Conservation (phyloP, 192 early-diverging fungal species). For the Spizellomyces sp. region DNA sequence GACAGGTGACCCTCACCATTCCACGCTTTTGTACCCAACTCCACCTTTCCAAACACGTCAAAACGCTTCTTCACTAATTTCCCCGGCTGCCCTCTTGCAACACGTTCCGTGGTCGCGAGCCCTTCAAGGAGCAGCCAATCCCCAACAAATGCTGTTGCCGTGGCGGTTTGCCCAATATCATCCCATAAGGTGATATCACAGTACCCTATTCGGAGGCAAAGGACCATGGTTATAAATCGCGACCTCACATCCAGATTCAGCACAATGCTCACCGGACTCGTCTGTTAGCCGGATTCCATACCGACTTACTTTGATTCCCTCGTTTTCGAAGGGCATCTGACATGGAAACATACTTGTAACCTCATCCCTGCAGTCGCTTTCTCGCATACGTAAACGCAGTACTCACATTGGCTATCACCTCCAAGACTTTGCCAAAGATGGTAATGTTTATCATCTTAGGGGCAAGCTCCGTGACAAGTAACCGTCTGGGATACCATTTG, state of each 20-base stretch:
- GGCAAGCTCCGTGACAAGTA: slow-evolving; percentile 1
- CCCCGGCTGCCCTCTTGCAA: not conserved
- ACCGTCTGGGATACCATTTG: not conserved
- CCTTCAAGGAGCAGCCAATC: slow-evolving; percentile 15
- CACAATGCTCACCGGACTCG: not conserved
- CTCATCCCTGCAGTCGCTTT: too few species aligned
- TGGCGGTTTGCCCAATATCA: not conserved
- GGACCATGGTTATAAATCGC: not conserved
- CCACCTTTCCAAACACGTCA: slow-evolving; percentile 1
- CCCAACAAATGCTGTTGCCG: not conserved
- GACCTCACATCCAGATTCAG: not conserved
- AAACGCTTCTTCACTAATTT: not conserved
- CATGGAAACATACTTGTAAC: not conserved
- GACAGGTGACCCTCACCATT: slow-evolving; percentile 9
- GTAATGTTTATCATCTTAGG: slow-evolving; percentile 16
- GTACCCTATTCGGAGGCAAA: not conserved
- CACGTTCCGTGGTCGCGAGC: not conserved
- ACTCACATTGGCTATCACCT: slow-evolving; percentile 14
- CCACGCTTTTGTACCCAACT: slow-evolving; percentile 10
- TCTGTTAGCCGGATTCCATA: slow-evolving; percentile 16
- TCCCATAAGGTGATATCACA: slow-evolving; percentile 21
- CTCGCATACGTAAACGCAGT: not conserved
- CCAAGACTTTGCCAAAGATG: slow-evolving; percentile 9
- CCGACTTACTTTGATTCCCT: not conserved
- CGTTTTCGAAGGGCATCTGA: not conserved